Percentiles rank a stretch among this genome's conserved stretches.
These are phyloP conservation scores for Trichomonas vaginalis DNA, from an alignment of 208 protist genomes.

Conservation along the genomic window DNA sequence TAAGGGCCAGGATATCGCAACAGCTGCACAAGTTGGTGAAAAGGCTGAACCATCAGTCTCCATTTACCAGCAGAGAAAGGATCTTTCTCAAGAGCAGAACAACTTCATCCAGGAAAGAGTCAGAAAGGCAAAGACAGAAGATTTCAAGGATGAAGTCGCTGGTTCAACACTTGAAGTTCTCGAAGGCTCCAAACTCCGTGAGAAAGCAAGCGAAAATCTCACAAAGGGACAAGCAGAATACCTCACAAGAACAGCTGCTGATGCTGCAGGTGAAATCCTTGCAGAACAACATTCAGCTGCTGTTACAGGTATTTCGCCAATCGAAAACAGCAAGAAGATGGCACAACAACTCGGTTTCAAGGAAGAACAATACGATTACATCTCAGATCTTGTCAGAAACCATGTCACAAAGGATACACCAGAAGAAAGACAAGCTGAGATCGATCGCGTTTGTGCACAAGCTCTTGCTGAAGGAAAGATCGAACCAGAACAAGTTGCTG, in stretches of 20 bases:
- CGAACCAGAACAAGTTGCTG: background rate
- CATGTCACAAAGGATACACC: background rate
- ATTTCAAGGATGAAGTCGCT: background rate
- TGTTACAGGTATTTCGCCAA: background rate
- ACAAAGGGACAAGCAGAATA: background rate
- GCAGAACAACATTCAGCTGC: background rate
- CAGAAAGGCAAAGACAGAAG: background rate
- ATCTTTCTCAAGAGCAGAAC: background rate
- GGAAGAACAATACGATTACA: background rate
- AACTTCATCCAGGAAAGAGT: background rate
- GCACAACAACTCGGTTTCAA: background rate
- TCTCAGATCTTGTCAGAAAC: background rate
- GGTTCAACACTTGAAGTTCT: background rate
- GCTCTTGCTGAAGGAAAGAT: background rate
- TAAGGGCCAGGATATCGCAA: background rate
- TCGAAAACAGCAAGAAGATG: background rate
- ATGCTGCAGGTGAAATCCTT: background rate
- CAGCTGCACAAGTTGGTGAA: background rate
- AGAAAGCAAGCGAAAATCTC: background rate
- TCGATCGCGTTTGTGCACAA: background rate
- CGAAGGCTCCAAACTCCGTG: background rate
- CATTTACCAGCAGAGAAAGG: background rate
- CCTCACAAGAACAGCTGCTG: background rate
- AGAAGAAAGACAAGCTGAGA: background rate
- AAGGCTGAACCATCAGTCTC: background rate